These are phyloP conservation scores for Limonium bicolor DNA, from an alignment of 148 eudicot species.

Conservation along the genomic window DNA sequence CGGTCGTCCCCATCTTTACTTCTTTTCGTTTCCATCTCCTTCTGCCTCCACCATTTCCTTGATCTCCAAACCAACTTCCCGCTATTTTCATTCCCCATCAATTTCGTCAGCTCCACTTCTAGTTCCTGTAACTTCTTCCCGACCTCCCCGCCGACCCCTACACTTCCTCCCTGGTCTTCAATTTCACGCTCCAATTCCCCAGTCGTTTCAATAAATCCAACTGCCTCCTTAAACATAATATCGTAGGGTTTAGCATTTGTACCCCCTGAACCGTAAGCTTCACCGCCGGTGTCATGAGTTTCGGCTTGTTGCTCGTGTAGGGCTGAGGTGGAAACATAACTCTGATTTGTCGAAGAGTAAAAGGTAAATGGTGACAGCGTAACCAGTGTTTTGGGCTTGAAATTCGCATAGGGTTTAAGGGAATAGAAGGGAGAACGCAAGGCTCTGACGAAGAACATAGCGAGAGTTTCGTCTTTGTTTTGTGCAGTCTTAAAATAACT, in stretches of 20 bases:
- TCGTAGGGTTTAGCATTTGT: not conserved
- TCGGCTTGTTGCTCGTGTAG: not conserved
- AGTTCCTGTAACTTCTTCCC: too few relatives aligned
- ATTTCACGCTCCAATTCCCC: not conserved
- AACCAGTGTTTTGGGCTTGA: not conserved
- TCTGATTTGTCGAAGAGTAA: not conserved
- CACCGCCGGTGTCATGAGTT: not conserved
- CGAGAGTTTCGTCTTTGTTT: not conserved
- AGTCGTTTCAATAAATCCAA: conserved; percentile 2
- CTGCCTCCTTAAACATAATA: conserved; percentile 4
- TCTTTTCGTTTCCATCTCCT: conserved; percentile 1
- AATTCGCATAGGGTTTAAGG: not conserved
- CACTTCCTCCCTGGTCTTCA: too few relatives aligned
- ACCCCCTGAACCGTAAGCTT: not conserved
- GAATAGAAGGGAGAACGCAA: not conserved
- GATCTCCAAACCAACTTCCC: too few relatives aligned
- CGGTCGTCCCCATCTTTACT: not conserved
- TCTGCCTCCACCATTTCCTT: not conserved
- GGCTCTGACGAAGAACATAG: not conserved
- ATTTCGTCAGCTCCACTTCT: too few relatives aligned
- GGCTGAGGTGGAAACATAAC: not conserved
- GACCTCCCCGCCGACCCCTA: too few relatives aligned
- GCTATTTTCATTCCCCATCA: too few relatives aligned
- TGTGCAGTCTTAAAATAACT: too few relatives aligned
- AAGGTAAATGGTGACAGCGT: not conserved